Base-by-base conservation (phyloP, 345 rosid genomes). In the Kernera saxatilis region DNA sequence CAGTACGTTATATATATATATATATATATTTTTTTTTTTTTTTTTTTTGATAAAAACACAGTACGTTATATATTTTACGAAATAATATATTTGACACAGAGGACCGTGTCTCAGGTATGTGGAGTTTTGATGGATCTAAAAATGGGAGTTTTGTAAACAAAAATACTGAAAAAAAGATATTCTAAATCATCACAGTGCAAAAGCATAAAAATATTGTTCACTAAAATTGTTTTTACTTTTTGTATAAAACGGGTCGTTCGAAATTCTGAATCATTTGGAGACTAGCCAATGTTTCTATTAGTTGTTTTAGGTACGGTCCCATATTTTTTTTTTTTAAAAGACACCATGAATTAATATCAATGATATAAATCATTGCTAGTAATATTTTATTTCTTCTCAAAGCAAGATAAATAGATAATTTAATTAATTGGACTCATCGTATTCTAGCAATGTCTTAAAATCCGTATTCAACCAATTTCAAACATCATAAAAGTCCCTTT, bases 401-500 rank as follows among this genome's bases (percentile, higher is more conserved):
- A 64, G 15, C 14, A 21, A 44, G 12, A 35, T 18, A 48, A 39
- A 11, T 58, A 51, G 36, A 50, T 40, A 68, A 55, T 18, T n/a
- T 13, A 21, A 22, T 44, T 37, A 60, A 14, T 19, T 25, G 43
- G 41, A 30, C 11, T 58, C 63, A 61, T 68, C 50, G 68, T 59
- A 41, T 43, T 60, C 41, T 29, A 48, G 10, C 29, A 53, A 14
- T 13, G 11, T 46, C 12, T 36, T 35, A 45, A 54, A 33, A 33
- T 39, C 10, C n/a, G 45, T 10, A 73, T 4, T 53, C 55, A 65
- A 74, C 15, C 44, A 27, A 46, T 43, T 51, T 40, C 26, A 32
- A 54, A 46, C 66, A 62, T 69, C 70, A 63, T 22, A 39, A 53
- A 45, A 62, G 70, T 30, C 5, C 8, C 26, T 54, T 58, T 69